A percentile compares a stretch with the other conserved stretches of the same genome.
These are phyloP conservation scores for Rusavskia elegans DNA, from an alignment of 495 filamentous ascomycete genomes.

Conservation along the genomic window DNA sequence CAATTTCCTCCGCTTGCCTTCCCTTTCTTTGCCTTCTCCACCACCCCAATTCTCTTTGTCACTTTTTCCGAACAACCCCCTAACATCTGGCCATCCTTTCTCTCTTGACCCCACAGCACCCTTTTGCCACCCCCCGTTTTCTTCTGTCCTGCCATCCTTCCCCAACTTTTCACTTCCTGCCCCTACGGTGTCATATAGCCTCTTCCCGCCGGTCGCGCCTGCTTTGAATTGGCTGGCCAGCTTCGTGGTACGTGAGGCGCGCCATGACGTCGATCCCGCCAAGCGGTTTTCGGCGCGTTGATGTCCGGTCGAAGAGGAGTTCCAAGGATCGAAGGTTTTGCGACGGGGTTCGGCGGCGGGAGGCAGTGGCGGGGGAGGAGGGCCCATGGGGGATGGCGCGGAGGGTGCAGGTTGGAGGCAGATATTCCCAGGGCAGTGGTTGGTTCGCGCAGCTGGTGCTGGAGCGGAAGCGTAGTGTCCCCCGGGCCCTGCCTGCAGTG, in stretches of 20 bases:
- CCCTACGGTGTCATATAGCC: slow-evolving; percentile 43
- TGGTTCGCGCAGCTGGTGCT: too few species aligned
- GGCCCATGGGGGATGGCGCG: slow-evolving; percentile 1
- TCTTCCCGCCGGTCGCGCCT: slow-evolving; percentile 30
- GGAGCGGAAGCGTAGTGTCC: too few species aligned
- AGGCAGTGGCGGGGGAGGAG: slow-evolving; percentile 6
- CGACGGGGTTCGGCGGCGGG: slow-evolving; percentile 32
- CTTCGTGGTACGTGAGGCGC: slow-evolving; percentile 48
- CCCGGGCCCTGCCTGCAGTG: too few species aligned
- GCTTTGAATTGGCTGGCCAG: slow-evolving; percentile 49
- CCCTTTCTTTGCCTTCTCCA: slow-evolving; percentile 8
- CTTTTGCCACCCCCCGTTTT: slow-evolving; percentile 28
- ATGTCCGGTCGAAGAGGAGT: slow-evolving; percentile 64
- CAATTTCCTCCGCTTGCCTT: slow-evolving; percentile 1
- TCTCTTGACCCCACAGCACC: slow-evolving; percentile 23
- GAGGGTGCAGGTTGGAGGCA: background rate
- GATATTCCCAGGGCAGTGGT: background rate
- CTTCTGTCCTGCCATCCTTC: slow-evolving; percentile 11
- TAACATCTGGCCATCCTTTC: slow-evolving; percentile 24
- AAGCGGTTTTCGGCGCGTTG: slow-evolving; percentile 53
- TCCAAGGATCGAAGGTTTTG: slow-evolving; percentile 62
- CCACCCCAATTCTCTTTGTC: too few species aligned
- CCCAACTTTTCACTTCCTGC: slow-evolving; percentile 11
- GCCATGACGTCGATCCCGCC: slow-evolving; percentile 49
- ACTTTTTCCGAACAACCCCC: slow-evolving; percentile 21